Conservation (phyloP, 345 rosid genomes). For the Syzygium grande region DNA sequence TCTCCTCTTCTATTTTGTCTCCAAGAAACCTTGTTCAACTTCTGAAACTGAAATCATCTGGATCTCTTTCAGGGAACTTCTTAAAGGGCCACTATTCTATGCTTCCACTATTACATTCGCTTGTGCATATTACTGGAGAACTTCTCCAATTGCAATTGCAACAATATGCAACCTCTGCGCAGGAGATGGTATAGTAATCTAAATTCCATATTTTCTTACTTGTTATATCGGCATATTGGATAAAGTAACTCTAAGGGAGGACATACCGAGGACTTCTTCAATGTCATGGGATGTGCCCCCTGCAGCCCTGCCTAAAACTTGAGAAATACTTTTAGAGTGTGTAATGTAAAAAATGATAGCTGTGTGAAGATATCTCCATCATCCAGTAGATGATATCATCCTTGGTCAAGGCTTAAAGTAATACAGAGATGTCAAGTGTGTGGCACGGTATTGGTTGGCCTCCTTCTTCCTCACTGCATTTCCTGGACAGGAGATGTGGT, state of each 20-base stretch:
- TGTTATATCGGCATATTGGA: not conserved
- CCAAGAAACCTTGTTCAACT: not conserved
- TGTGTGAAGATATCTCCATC: not conserved
- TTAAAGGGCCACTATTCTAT: constrained; percentile 85
- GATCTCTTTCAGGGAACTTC: constrained; percentile 71
- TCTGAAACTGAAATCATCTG: not conserved
- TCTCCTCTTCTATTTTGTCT: not conserved
- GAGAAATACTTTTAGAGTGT: not conserved
- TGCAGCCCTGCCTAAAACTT: not conserved
- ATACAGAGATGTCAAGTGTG: not conserved
- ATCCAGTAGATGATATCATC: not conserved
- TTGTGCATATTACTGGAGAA: constrained; percentile 62
- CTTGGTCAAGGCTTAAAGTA: not conserved
- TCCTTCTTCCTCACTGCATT: not conserved
- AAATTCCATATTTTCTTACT: not conserved
- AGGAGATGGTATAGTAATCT: constrained; percentile 74
- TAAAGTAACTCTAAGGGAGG: not conserved
- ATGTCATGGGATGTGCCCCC: not conserved
- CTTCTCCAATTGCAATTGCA: constrained; percentile 72
- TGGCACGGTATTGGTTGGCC: not conserved
- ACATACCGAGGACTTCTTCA: not conserved
- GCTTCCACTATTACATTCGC: constrained; percentile 57
- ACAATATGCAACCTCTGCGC: constrained; percentile 92
- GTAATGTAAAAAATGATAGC: not conserved
- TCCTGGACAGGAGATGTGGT: not conserved